A percentile compares a stretch with the other conserved stretches of the same genome.
phyloP scores from a whole-genome alignment of 345 rosid genomes.

The Eucalyptus erythrocorys region DNA sequence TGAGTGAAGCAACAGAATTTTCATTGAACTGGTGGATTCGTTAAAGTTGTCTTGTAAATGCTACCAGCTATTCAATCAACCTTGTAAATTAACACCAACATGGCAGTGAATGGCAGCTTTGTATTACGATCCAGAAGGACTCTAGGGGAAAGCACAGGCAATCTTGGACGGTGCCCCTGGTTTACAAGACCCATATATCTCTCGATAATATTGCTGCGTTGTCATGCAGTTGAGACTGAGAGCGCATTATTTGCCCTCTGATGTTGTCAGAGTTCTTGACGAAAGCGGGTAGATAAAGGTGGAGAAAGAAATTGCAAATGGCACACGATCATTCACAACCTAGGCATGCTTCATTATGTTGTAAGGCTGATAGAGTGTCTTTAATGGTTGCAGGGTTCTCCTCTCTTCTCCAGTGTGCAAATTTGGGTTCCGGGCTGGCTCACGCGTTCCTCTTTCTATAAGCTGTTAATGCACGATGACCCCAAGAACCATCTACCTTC shows the following conservation, averaged over 20 bases:
- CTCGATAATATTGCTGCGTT: not conserved
- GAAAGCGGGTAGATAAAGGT: not conserved
- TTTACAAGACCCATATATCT: not conserved
- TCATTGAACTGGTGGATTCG: not conserved
- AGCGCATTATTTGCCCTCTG: not conserved
- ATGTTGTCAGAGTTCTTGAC: not conserved
- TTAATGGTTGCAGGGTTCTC: not conserved
- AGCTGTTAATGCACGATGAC: not conserved
- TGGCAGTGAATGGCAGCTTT: not conserved
- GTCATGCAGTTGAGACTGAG: not conserved
- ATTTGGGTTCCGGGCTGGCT: not conserved
- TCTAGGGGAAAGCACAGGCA: not conserved
- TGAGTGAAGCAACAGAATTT: not conserved
- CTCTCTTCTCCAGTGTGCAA: not conserved
- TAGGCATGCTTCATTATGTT: not conserved
- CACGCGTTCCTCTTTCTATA: not conserved
- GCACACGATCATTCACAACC: not conserved
- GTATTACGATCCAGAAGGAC: not conserved
- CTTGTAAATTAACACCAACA: not conserved
- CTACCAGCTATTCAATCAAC: not conserved
- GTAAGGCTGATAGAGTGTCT: not conserved
- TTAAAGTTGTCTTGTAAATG: not conserved
- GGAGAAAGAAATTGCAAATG: not conserved
- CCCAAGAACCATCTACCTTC: conserved; percentile 12
- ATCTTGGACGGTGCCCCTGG: not conserved